phyloP scores from a whole-genome alignment of 1,139 yeast genomes.

The Yamadazyma friedrichii region DNA sequence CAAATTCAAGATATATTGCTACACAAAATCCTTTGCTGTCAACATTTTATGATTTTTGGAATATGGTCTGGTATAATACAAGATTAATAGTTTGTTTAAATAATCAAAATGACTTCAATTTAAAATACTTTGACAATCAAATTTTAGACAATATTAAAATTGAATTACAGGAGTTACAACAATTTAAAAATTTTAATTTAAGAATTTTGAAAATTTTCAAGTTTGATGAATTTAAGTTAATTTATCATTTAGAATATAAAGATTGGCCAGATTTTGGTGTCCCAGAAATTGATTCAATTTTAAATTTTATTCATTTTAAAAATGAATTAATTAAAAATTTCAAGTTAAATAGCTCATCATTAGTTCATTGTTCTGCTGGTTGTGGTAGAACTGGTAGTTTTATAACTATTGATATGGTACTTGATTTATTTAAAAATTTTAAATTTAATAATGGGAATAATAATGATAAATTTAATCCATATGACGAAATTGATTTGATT shows the following conservation, averaged over 20 bases:
- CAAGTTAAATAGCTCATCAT: conserved; percentile 21
- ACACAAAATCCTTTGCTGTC: conserved; percentile 44
- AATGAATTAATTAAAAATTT: conserved; percentile 27
- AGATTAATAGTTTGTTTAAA: conserved; percentile 72
- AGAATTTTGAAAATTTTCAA: conserved; percentile 13
- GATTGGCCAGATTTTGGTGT: conserved; percentile 85
- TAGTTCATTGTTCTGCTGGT: conserved; percentile 79
- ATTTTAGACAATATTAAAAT: conserved; percentile 15
- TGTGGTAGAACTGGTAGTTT: conserved; percentile 83
- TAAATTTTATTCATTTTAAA: conserved; percentile 53
- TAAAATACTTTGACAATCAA: conserved; percentile 24
- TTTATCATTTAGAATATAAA: conserved; percentile 68
- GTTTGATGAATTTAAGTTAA: conserved; percentile 5
- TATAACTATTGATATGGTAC: conserved; percentile 48
- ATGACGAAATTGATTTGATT: conserved; percentile 48
- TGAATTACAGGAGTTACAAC: conserved; percentile 11
- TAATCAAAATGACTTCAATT: conserved; percentile 23
- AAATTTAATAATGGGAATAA: conserved; percentile 2
- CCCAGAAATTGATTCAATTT: conserved; percentile 53
- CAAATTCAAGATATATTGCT: conserved; percentile 34
- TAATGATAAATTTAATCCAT: conserved; percentile 18
- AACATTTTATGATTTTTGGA: conserved; percentile 46
- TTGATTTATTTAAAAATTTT: conserved; percentile 17
- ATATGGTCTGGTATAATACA: conserved; percentile 48
- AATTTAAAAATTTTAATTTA: conserved; percentile 14